Percentiles rank a stretch among this genome's conserved stretches.
These are phyloP conservation scores for Vaccinium corymbosum DNA, from an alignment of 148 eudicot genomes.

Conservation along the genomic window DNA sequence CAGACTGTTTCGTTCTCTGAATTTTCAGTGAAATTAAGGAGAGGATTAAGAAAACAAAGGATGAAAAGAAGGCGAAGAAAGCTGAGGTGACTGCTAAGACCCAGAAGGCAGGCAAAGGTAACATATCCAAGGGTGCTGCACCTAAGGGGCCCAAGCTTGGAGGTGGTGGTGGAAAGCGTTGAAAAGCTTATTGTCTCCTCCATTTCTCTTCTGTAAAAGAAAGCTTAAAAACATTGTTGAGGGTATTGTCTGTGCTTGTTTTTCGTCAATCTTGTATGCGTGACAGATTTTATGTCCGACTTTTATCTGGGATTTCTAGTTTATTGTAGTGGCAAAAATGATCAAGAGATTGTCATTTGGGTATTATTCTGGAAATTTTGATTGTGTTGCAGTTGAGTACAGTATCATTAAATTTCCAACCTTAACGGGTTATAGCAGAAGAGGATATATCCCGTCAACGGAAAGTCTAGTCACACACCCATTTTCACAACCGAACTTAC, in stretches of 20 bases:
- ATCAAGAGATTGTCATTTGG: not conserved
- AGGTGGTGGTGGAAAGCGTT: slow-evolving; percentile 73
- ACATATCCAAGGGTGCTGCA: slow-evolving; percentile 35
- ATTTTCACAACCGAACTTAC: no score
- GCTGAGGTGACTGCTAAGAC: slow-evolving; percentile 44
- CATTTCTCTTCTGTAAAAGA: not conserved
- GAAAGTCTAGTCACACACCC: no score
- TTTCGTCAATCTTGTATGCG: not conserved
- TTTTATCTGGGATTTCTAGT: not conserved
- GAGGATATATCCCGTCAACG: no score
- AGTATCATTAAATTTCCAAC: no score
- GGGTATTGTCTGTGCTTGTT: not conserved
- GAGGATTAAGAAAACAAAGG: slow-evolving; percentile 68
- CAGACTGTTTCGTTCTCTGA: not conserved
- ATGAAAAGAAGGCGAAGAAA: slow-evolving; percentile 65
- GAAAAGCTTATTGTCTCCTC: slow-evolving; percentile 5
- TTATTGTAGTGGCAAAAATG: not conserved
- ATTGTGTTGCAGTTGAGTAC: not conserved
- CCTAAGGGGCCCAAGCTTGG: slow-evolving; percentile 61
- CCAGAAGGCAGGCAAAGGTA: slow-evolving; percentile 41
- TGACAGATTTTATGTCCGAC: not conserved
- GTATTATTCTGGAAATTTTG: not conserved
- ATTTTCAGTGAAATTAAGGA: slow-evolving; percentile 60
- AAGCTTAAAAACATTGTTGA: not conserved
- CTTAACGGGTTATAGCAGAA: no score